A percentile compares a stretch with the other conserved stretches of the same genome.
These are phyloP conservation scores for Lepiota subincarnata DNA, from an alignment of 768 basidiomycete species.

Conservation along the genomic window DNA sequence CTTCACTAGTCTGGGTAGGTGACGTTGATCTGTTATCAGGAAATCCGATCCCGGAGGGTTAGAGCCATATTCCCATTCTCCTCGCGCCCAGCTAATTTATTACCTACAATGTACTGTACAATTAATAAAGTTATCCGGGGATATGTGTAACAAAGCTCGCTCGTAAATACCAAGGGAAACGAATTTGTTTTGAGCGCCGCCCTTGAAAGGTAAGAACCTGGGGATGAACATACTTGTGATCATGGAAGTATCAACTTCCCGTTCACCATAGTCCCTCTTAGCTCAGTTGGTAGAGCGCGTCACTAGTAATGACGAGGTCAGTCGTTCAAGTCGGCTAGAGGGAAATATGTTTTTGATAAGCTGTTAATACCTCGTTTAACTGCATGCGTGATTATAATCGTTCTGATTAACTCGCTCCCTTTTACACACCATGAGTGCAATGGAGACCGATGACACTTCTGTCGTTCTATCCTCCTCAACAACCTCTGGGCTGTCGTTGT, in stretches of 20 bases:
- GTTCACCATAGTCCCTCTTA: slow-evolving; percentile 36
- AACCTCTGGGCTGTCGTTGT: slow-evolving; percentile 69
- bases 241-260: background rate
- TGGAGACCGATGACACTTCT: slow-evolving; percentile 77
- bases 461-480: slow-evolving; percentile 71
- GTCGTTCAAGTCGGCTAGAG: slow-evolving; percentile 33
- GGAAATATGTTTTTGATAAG: slow-evolving; percentile 19
- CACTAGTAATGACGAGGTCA: slow-evolving; percentile 45
- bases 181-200: no score
- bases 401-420: background rate
- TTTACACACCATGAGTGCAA: slow-evolving; percentile 42
- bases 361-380: background rate
- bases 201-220: no score
- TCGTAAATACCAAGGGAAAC: no score
- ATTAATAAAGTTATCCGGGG: no score
- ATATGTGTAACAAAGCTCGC: no score
- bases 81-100: no score
- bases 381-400: background rate
- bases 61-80: no score
- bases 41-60: no score
- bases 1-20: no score
- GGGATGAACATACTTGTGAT: background rate
- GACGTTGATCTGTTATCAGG: no score
- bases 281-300: slow-evolving; percentile 57
- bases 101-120: no score